phyloP scores from a whole-genome alignment of 768 basidiomycete genomes.

The Tylopilus rubrobrunneus region DNA sequence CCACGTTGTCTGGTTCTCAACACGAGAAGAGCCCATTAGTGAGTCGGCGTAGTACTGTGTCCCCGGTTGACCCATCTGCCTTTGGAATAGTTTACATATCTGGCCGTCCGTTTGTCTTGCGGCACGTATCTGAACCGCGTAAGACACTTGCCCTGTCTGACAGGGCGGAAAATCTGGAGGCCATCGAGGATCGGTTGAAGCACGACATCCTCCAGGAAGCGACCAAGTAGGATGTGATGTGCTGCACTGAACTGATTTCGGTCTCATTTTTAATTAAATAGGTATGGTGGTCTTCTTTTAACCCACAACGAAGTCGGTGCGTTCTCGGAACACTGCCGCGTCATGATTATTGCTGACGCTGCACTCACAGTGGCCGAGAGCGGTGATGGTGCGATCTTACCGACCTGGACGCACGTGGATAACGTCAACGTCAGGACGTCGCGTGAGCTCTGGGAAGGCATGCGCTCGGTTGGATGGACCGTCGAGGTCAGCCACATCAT shows the following conservation, averaged over 20 bases:
- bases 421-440: constrained; percentile 79
- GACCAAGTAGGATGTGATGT: constrained; percentile 41
- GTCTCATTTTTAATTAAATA: constrained; percentile 28
- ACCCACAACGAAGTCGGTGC: constrained; percentile 91
- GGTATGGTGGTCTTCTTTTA: constrained; percentile 85
- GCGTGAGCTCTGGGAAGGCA: constrained; percentile 77
- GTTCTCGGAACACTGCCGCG: constrained; percentile 14
- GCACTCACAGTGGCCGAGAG: constrained; percentile 42
- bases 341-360: constrained; percentile 4
- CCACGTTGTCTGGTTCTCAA: constrained; percentile 93
- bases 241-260: not conserved
- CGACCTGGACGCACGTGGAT: constrained; percentile 94
- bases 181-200: constrained; percentile 85
- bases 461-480: constrained; percentile 83
- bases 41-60: constrained; percentile 24
- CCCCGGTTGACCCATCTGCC: not conserved
- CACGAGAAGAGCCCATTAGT: constrained; percentile 94
- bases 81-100: constrained; percentile 65
- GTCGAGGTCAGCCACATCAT: constrained; percentile 57
- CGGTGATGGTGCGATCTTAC: constrained; percentile 78
- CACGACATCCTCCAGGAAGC: constrained; percentile 89
- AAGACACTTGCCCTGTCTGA: constrained; percentile 79
- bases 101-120: constrained; percentile 87
- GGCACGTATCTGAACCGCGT: constrained; percentile 82
- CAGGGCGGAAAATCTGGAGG: constrained; percentile 92